phyloP scores from a whole-genome alignment of 495 filamentous ascomycete species.

The Cercophora samala region DNA sequence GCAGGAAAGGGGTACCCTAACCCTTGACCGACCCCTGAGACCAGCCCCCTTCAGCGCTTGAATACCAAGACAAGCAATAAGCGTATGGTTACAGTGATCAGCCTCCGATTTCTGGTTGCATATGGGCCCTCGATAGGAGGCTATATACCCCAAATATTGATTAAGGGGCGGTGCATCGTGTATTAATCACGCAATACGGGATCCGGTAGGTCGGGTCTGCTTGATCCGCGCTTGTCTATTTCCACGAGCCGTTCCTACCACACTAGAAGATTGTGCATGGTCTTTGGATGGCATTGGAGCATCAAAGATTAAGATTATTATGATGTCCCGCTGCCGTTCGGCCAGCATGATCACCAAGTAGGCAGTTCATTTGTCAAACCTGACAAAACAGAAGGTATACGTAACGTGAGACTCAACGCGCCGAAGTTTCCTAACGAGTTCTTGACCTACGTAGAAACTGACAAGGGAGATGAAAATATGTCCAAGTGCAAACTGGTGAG shows the following conservation, averaged over 20 bases:
- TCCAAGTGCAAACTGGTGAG: no score
- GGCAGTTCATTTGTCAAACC: no score
- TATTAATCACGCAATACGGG: conserved; percentile 9
- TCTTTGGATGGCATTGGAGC: background rate
- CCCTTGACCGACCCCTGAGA: background rate
- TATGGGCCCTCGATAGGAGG: background rate
- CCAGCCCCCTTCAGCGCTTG: background rate
- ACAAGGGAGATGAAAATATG: background rate
- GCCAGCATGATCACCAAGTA: no score
- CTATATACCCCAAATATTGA: background rate
- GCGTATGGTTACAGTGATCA: background rate
- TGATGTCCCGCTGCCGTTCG: no score
- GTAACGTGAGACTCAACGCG: no score
- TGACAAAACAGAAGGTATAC: no score
- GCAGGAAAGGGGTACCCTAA: background rate
- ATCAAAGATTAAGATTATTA: background rate
- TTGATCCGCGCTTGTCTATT: conserved; percentile 1
- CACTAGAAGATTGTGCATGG: background rate
- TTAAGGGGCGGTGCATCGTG: background rate
- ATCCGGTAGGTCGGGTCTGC: conserved; percentile 5
- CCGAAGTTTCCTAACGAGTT: no score
- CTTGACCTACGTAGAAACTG: background rate
- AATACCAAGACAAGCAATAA: background rate
- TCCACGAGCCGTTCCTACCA: background rate
- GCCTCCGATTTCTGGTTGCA: background rate